Evolutionary conservation across 345 rosid genomes (phyloP).

Genomic region (Pistacia atlantica): DNA sequence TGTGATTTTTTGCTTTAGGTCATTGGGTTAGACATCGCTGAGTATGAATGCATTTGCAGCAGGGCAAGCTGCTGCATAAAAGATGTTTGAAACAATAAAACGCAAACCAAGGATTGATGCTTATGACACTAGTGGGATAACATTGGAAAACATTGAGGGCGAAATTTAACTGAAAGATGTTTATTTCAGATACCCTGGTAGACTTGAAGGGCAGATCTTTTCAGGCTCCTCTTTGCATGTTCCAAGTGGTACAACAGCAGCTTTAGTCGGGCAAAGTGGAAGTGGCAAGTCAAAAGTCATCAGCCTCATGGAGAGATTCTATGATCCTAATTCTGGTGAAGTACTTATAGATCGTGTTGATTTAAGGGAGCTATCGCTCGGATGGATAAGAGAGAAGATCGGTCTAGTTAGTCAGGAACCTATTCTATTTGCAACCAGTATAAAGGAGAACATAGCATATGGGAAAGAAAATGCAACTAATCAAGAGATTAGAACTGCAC

Average conservation of each 20-base stretch:
- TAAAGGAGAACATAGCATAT: conserved; percentile 65
- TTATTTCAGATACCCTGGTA: conserved; percentile 66
- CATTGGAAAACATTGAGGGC: conserved; percentile 49
- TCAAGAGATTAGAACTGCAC: conserved; percentile 55
- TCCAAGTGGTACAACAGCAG: conserved; percentile 58
- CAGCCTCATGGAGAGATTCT: conserved; percentile 68
- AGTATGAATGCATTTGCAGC: conserved; percentile 65
- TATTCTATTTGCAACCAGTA: conserved; percentile 50
- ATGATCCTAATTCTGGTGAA: conserved; percentile 71
- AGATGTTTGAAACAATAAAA: conserved; percentile 72
- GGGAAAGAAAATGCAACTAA: conserved; percentile 63
- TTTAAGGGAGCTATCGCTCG: conserved; percentile 53
- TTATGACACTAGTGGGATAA: conserved; percentile 47
- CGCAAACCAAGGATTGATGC: conserved; percentile 60
- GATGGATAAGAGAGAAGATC: conserved; percentile 59
- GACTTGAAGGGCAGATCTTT: conserved; percentile 67
- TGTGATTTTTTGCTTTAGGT: conserved; percentile 32
- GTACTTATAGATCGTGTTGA: conserved; percentile 60
- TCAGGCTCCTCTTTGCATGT: conserved; percentile 58
- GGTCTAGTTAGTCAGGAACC: conserved; percentile 80
- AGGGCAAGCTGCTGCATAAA: conserved; percentile 70
- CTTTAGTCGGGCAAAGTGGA: conserved; percentile 80
- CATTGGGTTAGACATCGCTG: conserved; percentile 68
- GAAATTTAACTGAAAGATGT: conserved; percentile 64
- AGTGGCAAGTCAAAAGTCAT: conserved; percentile 78